Percentiles rank a stretch among this genome's conserved stretches.
Evolutionary conservation across 1,139 yeast species (phyloP).

Genomic region (Magnusiomyces tetraspermus): DNA sequence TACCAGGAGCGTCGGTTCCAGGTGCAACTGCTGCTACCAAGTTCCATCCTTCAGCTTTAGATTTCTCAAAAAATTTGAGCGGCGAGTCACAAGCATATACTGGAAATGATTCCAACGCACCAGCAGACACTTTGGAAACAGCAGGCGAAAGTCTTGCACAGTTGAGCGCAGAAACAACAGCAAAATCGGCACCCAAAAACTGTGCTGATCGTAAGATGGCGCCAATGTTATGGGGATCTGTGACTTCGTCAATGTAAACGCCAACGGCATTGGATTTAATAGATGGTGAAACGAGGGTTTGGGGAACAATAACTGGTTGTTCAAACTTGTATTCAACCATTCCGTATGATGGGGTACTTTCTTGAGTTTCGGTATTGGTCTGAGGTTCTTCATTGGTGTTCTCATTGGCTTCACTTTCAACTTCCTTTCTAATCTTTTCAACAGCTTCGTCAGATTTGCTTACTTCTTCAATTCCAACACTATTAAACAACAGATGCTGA

Average conservation of each 20-base stretch:
- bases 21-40: slow-evolving; percentile 54
- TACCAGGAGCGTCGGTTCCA: slow-evolving; percentile 15
- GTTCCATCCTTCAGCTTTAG: slow-evolving; percentile 57
- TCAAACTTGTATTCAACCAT: slow-evolving; percentile 1
- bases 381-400: not conserved
- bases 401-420: not conserved
- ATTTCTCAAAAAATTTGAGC: slow-evolving; percentile 49
- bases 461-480: not conserved
- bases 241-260: slow-evolving; percentile 66
- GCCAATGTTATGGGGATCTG: slow-evolving; percentile 88
- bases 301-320: not conserved
- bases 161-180: slow-evolving; percentile 60
- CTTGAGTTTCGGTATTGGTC: not conserved
- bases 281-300: slow-evolving; percentile 15
- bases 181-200: slow-evolving; percentile 75
- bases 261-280: slow-evolving; percentile 52
- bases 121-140: slow-evolving; percentile 66
- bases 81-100: slow-evolving; percentile 52
- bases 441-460: not conserved
- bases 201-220: slow-evolving; percentile 77
- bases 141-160: slow-evolving; percentile 69
- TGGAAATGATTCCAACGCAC: slow-evolving; percentile 72
- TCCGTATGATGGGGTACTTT: not conserved
- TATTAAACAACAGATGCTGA: slow-evolving; percentile 15
- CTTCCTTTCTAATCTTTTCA: not conserved